A percentile compares a stretch with the other conserved stretches of the same genome.
Evolutionary conservation across 495 filamentous ascomycete genomes (phyloP).

Genomic region (Penicillium lividum): DNA sequence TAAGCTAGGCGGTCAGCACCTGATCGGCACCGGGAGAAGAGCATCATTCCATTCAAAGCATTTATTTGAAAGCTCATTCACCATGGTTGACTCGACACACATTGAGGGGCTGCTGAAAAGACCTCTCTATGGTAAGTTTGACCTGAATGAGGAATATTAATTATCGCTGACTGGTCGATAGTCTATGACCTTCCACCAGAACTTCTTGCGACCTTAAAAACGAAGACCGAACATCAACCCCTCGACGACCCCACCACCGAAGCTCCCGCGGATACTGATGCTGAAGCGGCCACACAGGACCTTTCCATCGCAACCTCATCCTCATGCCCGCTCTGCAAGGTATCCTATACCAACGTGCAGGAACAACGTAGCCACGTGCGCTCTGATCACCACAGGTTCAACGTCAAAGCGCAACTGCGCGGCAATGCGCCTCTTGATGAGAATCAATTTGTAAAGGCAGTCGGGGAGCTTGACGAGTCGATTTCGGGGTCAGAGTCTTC

Average conservation of each 20-base stretch:
- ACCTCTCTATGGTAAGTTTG: constrained; percentile 57
- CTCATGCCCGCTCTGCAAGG: constrained; percentile 77
- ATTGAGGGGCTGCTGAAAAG: constrained; percentile 59
- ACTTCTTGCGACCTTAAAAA: constrained; percentile 67
- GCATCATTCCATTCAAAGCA: constrained; percentile 10
- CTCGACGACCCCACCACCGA: constrained; percentile 28
- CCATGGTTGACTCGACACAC: constrained; percentile 24
- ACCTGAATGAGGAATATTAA: neutral
- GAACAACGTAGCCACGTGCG: constrained; percentile 85
- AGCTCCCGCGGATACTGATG: constrained; percentile 14
- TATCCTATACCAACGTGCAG: constrained; percentile 66
- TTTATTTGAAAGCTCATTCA: constrained; percentile 10
- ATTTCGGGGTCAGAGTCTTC: constrained; percentile 78
- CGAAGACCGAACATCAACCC: constrained; percentile 50
- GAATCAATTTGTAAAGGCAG: constrained; percentile 75
- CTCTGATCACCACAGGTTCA: constrained; percentile 94
- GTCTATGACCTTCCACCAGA: constrained; percentile 86
- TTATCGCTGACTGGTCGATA: constrained; percentile 35
- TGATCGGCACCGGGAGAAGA: constrained; percentile 24
- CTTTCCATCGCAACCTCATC: constrained; percentile 61
- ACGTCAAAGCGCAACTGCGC: constrained; percentile 83
- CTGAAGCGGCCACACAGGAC: constrained; percentile 35
- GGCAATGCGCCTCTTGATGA: constrained; percentile 70
- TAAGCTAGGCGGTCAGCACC: constrained; percentile 1
- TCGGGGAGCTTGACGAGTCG: constrained; percentile 84